Evolutionary conservation across 1,284 basidiomycete genomes (phyloP), one percentile per base, ranked within the genome.

Genomic region (Microbotryum silenes-acaulis): DNA sequence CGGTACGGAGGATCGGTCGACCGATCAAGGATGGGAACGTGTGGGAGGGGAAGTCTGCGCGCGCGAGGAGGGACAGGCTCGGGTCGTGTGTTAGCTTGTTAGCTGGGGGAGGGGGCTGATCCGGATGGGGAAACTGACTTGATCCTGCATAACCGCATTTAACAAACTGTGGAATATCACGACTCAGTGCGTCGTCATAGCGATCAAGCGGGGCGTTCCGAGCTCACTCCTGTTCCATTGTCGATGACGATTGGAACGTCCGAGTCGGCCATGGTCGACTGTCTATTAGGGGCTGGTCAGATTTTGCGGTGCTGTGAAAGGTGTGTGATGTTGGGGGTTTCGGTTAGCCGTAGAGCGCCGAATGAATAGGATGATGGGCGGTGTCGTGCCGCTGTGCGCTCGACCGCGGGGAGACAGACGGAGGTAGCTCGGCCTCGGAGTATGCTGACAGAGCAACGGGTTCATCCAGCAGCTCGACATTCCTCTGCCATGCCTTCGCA

Each of bases 101-200:
- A 25, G 25, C 25, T 25, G 25, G 20, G 16, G 16, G 4, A 0
- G 12, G 8, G 23, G 2, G 44, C 54, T 25, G 33, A 37, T 21
- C 16, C 29, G 25, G 44, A 25, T 29, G 3, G 8, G 20, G 47
- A 42, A n/a, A 60, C 69, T 59, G 33, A 73, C 70, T 96, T 71
- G 90, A 92, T 66, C 92, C 96, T 62, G 92, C 93, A 75, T 91
- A 98, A 62, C 94, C 94, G 53, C 94, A 92, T 82, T 97, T 98
- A 73, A 98, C 94, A 75, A 94, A 96, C 90, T 94, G 77, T 10
- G 23, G 48, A 9, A 18, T 44, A 18, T 23, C 54, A 60, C 18
- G 10, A 25, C 2, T 2, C 23, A 27, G 23, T 49, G 3, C 51
- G 54, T 7, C 27, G 53, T 9, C 1, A 29, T 33, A 6, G 4